Percentiles rank a stretch among this genome's conserved stretches.
These are phyloP conservation scores for Fraxinus cuspidata DNA, from an alignment of 257 asterid genomes.

Conservation along the genomic window DNA sequence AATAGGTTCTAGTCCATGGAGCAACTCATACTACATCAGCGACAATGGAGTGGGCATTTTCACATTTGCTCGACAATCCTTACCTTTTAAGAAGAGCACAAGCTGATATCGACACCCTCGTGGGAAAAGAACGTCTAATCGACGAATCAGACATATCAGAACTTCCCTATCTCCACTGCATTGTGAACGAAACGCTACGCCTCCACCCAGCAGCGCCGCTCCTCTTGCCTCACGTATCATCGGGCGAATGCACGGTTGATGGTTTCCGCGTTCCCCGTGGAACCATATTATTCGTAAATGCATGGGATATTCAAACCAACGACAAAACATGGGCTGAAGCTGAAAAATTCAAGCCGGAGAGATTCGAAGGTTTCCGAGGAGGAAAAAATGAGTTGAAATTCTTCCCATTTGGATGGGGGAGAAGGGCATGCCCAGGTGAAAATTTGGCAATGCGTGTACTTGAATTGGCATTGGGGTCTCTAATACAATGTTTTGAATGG, in stretches of 20 bases:
- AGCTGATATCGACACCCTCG: constrained; percentile 25
- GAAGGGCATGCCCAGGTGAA: constrained; percentile 47
- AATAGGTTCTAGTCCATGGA: constrained; percentile 42
- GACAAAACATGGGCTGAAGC: constrained; percentile 32
- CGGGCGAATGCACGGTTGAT: constrained; percentile 23
- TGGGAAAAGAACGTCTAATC: constrained; percentile 32
- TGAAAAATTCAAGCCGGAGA: constrained; percentile 29
- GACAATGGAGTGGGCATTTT: constrained; percentile 46
- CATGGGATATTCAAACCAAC: constrained; percentile 40
- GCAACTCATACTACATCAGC: constrained; percentile 38
- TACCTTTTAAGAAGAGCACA: constrained; percentile 22
- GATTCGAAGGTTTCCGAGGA: constrained; percentile 20
- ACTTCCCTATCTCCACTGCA: constrained; percentile 38
- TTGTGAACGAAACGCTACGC: constrained; percentile 39
- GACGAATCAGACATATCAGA: constrained; percentile 22
- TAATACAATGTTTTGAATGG: constrained; percentile 47
- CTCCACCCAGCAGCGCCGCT: constrained; percentile 45
- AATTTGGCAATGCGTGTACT: constrained; percentile 34
- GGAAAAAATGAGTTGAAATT: constrained; percentile 22
- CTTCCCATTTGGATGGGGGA: constrained; percentile 42
- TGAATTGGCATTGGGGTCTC: constrained; percentile 36
- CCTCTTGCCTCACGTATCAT: constrained; percentile 34
- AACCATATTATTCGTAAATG: constrained; percentile 37
- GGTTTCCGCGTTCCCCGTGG: constrained; percentile 36
- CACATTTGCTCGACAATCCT: constrained; percentile 36